Evolutionary conservation across 306 rosid genomes (phyloP), one percentile per base, ranked within the genome.

Genomic region (Cicer chorassanicum): DNA sequence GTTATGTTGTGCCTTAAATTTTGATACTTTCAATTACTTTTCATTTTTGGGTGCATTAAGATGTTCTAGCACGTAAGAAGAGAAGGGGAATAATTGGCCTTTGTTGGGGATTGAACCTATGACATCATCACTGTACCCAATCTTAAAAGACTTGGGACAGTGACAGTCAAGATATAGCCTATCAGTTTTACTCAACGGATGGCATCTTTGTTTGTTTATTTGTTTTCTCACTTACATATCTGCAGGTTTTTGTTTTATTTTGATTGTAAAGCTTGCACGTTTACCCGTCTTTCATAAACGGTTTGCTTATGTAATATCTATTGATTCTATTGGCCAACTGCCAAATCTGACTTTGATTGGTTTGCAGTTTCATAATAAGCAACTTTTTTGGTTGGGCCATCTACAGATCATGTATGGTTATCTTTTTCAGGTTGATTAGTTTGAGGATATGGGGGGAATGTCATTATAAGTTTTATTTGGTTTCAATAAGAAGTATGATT

Each of bases 401-500:
- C 55, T 42, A 8, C 54, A 24, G 38, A 36, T 15, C 41, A n/a
- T 65, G 18, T 14, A 36, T 24, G 45, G 14, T 65, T 68, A 53
- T 72, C 73, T 62, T 49, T 49, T 43, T 51, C 39, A 56, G 62
- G 40, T 68, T 29, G 46, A 29, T 56, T 69, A 49, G 51, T 72
- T 82, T 73, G 70, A 71, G 44, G 61, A 71, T 41, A 68, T 36
- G 75, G 50, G 44, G 44, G 69, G 69, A 68, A 79, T 34, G 49
- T 49, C 72, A 56, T 49, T 43, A 45, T 43, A 41, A 49, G 64
- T 19, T 57, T 44, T 66, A 55, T 55, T 62, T 74, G 43, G 80
- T 69, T 73, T 53, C 36, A 57, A 48, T 68, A 6, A 45, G 74
- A 81, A 51, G 63, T 60, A 40, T 70, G 73, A 10, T 41, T 49